Base-by-base conservation (phyloP, 2,329 filamentous ascomycete species). In the Stenocarpella maydis region DNA sequence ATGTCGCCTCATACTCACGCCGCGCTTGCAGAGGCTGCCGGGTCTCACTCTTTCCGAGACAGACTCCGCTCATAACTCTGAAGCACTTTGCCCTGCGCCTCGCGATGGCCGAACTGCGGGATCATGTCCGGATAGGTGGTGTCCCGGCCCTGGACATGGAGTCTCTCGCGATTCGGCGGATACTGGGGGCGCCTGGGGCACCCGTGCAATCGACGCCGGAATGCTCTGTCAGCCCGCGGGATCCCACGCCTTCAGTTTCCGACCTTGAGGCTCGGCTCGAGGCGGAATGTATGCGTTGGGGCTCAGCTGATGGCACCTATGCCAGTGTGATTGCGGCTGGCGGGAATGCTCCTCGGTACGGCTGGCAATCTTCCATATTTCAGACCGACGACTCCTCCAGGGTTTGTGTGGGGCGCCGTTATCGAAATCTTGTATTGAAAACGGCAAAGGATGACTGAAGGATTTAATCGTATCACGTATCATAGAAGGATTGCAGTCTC, bases 381-480 rank as follows among this genome's bases (percentile, higher is more conserved):
- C 17, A 28, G n/a, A 28, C 28, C 34, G 58, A 49, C 37, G 6
- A 63, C 8, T 21, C 45, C 14, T 37, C 9, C 28, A 37, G 28
- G n/a, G n/a, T 12, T n/a, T 19, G 2, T 37, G 28, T 28, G 47
- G 10, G 58, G 8, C 21, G 41, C 3, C n/a, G 26, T 7, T 21
- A 26, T 19, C 10, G 58, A 47, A 37, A 24, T 19, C 21, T 37
- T 19, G 8, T 6, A 6, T 24, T 37, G 28, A 15, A 9, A 24
- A 14, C n/a, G n/a, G 14, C 43, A 49, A 21, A 63, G 58, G 58
- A 63, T 63, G 15, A 14, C 12, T 28, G 43, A 49, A 63, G 58
- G 41, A 63, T 63, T 26, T 17, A 63, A 19, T 24, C 14, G 43
- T 37, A 47, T 34, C 58, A n/a, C n/a, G n/a, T n/a, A 47, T 12